These are phyloP conservation scores for Crepidotus variabilis DNA, from an alignment of 768 basidiomycete species.

Conservation along the genomic window DNA sequence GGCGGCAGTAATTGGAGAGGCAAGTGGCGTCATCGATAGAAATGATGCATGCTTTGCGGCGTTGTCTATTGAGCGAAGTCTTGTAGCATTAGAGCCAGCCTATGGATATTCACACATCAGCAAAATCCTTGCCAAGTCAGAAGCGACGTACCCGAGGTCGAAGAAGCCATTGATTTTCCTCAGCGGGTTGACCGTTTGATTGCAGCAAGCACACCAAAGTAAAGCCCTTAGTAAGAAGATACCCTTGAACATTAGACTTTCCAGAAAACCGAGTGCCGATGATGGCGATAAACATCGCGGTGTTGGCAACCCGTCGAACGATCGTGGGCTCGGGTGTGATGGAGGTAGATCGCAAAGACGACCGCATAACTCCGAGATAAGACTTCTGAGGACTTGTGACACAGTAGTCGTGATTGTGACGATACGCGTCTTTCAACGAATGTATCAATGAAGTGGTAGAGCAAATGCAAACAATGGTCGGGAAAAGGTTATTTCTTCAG, in stretches of 20 bases:
- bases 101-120: neutral
- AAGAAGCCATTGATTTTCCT: neutral
- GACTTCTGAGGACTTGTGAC: neutral
- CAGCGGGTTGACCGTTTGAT: conserved; percentile 5
- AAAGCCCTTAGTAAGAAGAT: conserved; percentile 61
- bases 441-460: too few species aligned
- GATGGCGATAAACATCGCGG: conserved; percentile 63
- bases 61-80: conserved; percentile 5
- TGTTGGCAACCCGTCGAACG: neutral
- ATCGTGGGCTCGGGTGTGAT: neutral
- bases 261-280: conserved; percentile 62
- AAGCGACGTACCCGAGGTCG: neutral
- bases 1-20: conserved; percentile 21
- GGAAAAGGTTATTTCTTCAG: too few species aligned
- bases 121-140: conserved; percentile 6
- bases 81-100: neutral
- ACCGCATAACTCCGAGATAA: neutral
- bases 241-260: conserved; percentile 55
- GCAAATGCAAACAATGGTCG: too few species aligned
- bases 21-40: conserved; percentile 31
- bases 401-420: conserved; percentile 9
- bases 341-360: neutral
- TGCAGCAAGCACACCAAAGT: conserved; percentile 40
- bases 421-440: too few species aligned
- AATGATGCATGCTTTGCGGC: conserved; percentile 34